A percentile compares a stretch with the other conserved stretches of the same genome.
Conservation (phyloP, 2,329 filamentous ascomycete species). For the Neurospora sp. region DNA sequence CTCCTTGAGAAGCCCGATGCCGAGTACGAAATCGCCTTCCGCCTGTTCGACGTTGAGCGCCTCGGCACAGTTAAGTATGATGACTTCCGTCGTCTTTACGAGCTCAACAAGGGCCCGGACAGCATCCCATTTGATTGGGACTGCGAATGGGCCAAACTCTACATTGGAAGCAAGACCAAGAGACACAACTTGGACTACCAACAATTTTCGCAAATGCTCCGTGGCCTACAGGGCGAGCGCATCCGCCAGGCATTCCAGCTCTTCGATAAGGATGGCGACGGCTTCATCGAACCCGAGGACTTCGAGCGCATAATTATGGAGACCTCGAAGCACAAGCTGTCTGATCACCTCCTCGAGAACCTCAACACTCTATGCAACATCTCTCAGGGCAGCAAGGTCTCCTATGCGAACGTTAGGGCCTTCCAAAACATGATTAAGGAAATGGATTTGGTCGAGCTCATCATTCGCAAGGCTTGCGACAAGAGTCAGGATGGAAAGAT, state of each 20-base stretch:
- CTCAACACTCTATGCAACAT: slow-evolving; percentile 93
- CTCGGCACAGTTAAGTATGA: slow-evolving; percentile 83
- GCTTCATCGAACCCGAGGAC: slow-evolving; percentile 89
- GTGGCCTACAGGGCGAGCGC: slow-evolving; percentile 88
- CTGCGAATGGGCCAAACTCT: slow-evolving; percentile 90
- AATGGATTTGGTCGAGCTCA: slow-evolving; percentile 94
- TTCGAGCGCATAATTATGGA: slow-evolving; percentile 95
- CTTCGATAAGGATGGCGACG: slow-evolving; percentile 85
- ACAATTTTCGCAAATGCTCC: slow-evolving; percentile 96
- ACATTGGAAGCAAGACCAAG: slow-evolving; percentile 80
- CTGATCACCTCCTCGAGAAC: slow-evolving; percentile 87
- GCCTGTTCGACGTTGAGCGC: slow-evolving; percentile 81
- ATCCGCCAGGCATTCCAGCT: slow-evolving; percentile 90
- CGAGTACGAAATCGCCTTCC: slow-evolving; percentile 98
- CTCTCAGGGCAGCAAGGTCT: slow-evolving; percentile 82
- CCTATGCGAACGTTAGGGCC: slow-evolving; percentile 91
- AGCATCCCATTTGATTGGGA: slow-evolving; percentile 95
- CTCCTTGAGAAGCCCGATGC: slow-evolving; percentile 88
- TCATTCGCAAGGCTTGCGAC: slow-evolving; percentile 75
- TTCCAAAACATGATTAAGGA: slow-evolving; percentile 98
- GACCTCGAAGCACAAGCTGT: slow-evolving; percentile 91
- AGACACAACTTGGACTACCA: slow-evolving; percentile 88
- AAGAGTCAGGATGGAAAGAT: slow-evolving; percentile 88
- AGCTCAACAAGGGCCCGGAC: slow-evolving; percentile 75
- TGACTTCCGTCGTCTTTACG: slow-evolving; percentile 74